Conservation (phyloP, 192 early-diverging fungal species). For the Helicostylum pulchrum region DNA sequence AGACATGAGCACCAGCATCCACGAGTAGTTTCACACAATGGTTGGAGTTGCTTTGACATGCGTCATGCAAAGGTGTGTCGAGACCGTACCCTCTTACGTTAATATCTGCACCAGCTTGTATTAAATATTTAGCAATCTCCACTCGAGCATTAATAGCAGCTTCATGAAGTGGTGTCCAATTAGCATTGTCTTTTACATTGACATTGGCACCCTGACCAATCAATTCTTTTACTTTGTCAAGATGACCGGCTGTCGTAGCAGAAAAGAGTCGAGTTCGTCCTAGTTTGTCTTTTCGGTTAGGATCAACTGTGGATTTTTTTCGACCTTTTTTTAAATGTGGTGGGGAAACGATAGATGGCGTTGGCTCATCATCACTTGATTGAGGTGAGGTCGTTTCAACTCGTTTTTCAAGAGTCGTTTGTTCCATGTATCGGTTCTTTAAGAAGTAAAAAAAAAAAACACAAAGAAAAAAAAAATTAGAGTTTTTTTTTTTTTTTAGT, state of each 20-base stretch:
- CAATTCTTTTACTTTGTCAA: conserved; percentile 50
- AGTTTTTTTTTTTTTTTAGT: too few species aligned
- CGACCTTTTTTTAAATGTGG: not conserved
- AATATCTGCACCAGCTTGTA: conserved; percentile 54
- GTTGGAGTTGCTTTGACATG: conserved; percentile 43
- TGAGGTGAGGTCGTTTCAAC: too few species aligned
- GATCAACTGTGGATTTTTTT: conserved; percentile 7
- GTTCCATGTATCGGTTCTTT: too few species aligned
- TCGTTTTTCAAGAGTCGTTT: too few species aligned
- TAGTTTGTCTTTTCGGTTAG: conserved; percentile 40
- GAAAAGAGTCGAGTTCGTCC: conserved; percentile 49
- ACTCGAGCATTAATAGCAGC: conserved; percentile 49
- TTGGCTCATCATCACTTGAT: too few species aligned
- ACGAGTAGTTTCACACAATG: conserved; percentile 48
- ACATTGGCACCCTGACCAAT: conserved; percentile 57
- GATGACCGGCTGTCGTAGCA: conserved; percentile 51
- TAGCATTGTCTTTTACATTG: conserved; percentile 58
- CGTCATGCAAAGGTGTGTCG: conserved; percentile 66
- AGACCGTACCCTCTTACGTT: conserved; percentile 57
- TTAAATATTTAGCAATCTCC: conserved; percentile 43
- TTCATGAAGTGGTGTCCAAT: conserved; percentile 62
- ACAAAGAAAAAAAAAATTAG: too few species aligned
- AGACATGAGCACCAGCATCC: conserved; percentile 53
- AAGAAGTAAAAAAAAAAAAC: too few species aligned
- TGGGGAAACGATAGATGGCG: too few species aligned